Base-by-base conservation (phyloP, 2,329 filamentous ascomycete genomes). In the Fusarium sp. region DNA sequence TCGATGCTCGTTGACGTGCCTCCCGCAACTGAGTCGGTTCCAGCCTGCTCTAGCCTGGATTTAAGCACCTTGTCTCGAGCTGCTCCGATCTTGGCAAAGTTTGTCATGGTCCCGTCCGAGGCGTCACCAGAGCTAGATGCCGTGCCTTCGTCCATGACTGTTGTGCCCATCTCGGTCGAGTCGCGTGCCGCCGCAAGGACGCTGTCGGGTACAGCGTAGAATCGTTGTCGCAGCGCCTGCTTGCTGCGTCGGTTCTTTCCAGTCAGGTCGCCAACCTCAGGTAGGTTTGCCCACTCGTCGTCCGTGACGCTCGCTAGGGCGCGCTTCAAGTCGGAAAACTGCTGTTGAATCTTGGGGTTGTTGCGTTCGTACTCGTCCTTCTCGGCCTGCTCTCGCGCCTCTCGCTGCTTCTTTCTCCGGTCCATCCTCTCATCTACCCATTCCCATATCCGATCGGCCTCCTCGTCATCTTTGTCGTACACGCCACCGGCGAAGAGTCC, bases 381-480 rank as follows among this genome's bases (percentile, higher is more conserved):
- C 87, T 99, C 96, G 85, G 94, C 90, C 82, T 93, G 88, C 84
- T 99, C 96, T 83, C 96, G 94, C 81, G 92, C 93, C 93, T 99
- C 96, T 90, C 96, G 97, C 90, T 96, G 92, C 77, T 89, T 89
- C 86, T 93, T 97, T 73, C 96, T 89, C 76, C 96, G 90, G 76
- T 97, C 95, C 96, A 99, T 98, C 84, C 93, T 96, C 86, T 98
- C 96, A 79, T 99, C 96, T 73, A 99, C 94, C 80, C 94, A 93
- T 79, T 95, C 93, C 86, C 97, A 99, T 79, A 99, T 98, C 79
- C 94, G 89, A 84, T 99, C 96, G 50, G 96, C 96, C 83, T 99
- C 97, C 79, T 99, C 96, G 80, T 99, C 96, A 66, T 99, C 96
- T 82, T 96, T 93, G 82, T 98, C 96, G 85, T 98, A 99, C 78